phyloP scores from a whole-genome alignment of 139 green algal species.

The Coelastrella sp. region DNA sequence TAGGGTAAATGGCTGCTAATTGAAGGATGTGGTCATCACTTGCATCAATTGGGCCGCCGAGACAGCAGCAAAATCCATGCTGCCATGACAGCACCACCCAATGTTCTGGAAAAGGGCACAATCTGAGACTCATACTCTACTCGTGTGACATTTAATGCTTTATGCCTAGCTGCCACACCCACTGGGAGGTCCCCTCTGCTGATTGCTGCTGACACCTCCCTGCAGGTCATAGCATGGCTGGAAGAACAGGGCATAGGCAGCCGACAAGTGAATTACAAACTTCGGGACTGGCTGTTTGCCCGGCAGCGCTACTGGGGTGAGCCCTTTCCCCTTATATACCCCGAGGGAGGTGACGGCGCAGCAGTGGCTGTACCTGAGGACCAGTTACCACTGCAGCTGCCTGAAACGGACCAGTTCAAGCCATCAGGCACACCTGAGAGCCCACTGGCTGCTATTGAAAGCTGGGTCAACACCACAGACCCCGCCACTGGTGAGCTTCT shows the following conservation, averaged over 20 bases:
- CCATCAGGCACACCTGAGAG: slow-evolving; percentile 86
- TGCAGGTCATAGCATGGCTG: slow-evolving; percentile 61
- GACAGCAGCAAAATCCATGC: no score
- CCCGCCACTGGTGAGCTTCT: slow-evolving; percentile 53
- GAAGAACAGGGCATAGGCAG: slow-evolving; percentile 47
- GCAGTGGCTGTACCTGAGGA: slow-evolving; percentile 79
- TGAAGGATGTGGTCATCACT: no score
- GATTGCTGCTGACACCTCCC: not conserved
- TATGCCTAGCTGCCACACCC: not conserved
- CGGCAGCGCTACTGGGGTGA: slow-evolving; percentile 99
- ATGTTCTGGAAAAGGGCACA: no score
- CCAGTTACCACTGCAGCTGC: slow-evolving; percentile 91
- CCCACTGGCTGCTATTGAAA: slow-evolving; percentile 82
- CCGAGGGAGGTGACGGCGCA: slow-evolving; percentile 32
- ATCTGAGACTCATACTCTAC: no score
- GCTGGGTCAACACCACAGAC: slow-evolving; percentile 83
- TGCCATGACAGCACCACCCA: no score
- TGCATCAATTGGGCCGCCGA: no score
- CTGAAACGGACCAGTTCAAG: slow-evolving; percentile 90
- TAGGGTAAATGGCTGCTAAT: no score
- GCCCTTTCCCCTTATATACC: slow-evolving; percentile 94
- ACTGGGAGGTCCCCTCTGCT: not conserved
- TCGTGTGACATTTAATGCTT: no score
- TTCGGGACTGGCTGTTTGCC: slow-evolving; percentile 99
- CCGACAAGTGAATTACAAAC: slow-evolving; percentile 95